Base-by-base conservation (phyloP, 2,329 filamentous ascomycete species). In the Trichoderma cornu-damae region DNA sequence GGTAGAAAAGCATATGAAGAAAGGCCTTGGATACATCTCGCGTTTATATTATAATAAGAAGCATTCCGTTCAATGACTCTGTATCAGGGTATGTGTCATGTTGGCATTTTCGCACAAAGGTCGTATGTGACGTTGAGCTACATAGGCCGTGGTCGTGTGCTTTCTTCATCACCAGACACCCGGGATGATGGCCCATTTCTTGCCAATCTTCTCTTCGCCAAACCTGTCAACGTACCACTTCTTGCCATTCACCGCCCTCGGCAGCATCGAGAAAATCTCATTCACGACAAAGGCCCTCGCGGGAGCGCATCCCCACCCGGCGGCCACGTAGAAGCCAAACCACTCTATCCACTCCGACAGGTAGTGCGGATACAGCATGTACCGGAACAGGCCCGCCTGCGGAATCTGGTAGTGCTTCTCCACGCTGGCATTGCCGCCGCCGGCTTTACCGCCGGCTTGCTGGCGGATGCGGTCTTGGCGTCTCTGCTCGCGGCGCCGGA, bases 261-360 rank as follows among this genome's bases (percentile, higher is more conserved):
- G 93, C 61, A 95, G 70, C 93, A 97, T 99, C 7, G 88, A 86
- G n/a, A 85, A 74, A 50, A 99, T 75, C 74, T 96, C 91, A 69
- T 96, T 97, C 47, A 96, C 62, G 43, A 96, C 66, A 68, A 97
- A 97, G 50, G 81, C 82, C 66, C 91, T 78, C 22, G 90, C 93
- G 0, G 94, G 93, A 47, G 83, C 75, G 67, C 86, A 90, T 4
- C 75, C 72, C 74, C 77, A 81, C 1, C 85, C 85, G 57, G 86
- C 81, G 64, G 88, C 81, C 70, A 96, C 81, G 77, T 87, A 91
- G 71, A 91, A 99, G 0, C 94, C 94, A 3, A 81, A 72, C 94
- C 94, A 99, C 78, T 99, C 94, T 53, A 96, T 70, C 94, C 94
- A 99, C 75, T 99, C 94, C 68, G 87, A 88, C n/a, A 96, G 78